These are phyloP conservation scores for Septoria linicola DNA, from an alignment of 2,329 filamentous ascomycete species.

Conservation along the genomic window DNA sequence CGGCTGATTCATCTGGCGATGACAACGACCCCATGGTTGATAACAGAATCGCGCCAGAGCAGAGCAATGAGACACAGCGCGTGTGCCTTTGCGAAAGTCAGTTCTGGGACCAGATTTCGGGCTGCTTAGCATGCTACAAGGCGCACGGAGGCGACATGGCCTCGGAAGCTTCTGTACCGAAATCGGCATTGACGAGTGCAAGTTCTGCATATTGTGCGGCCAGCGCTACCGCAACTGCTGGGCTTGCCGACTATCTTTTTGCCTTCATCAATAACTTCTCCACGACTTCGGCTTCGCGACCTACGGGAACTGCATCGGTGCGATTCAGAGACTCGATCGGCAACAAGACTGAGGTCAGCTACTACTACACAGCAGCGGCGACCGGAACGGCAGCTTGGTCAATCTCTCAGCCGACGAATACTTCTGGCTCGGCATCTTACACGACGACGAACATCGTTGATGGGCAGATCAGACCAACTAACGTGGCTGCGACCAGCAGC, in stretches of 20 bases:
- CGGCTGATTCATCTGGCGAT: too few species aligned
- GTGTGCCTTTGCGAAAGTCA: conserved; percentile 33
- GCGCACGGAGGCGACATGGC: conserved; percentile 29
- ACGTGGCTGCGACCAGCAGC: conserved; percentile 13
- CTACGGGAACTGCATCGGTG: conserved; percentile 2
- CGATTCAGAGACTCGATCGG: conserved; percentile 31
- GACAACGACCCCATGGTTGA: neutral
- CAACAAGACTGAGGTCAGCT: conserved; percentile 32
- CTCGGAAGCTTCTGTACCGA: conserved; percentile 3
- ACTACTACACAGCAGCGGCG: conserved; percentile 32
- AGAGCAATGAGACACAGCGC: conserved; percentile 30
- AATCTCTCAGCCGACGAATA: conserved; percentile 25
- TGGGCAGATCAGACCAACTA: conserved; percentile 24
- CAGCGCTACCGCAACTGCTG: conserved; percentile 27
- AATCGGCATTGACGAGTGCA: conserved; percentile 14
- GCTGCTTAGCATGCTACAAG: conserved; percentile 29
- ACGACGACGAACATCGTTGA: conserved; percentile 15
- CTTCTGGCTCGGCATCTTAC: conserved; percentile 9
- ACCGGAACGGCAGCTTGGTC: conserved; percentile 30
- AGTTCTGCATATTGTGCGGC: conserved; percentile 32
- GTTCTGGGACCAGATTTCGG: conserved; percentile 25
- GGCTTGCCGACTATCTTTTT: conserved; percentile 25
- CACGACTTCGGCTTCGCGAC: conserved; percentile 5
- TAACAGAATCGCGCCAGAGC: conserved; percentile 9
- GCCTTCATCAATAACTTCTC: conserved; percentile 4